Evolutionary conservation across 176 grass and related monocot genomes (phyloP).

Genomic region (Eremochloa ophiuroides): DNA sequence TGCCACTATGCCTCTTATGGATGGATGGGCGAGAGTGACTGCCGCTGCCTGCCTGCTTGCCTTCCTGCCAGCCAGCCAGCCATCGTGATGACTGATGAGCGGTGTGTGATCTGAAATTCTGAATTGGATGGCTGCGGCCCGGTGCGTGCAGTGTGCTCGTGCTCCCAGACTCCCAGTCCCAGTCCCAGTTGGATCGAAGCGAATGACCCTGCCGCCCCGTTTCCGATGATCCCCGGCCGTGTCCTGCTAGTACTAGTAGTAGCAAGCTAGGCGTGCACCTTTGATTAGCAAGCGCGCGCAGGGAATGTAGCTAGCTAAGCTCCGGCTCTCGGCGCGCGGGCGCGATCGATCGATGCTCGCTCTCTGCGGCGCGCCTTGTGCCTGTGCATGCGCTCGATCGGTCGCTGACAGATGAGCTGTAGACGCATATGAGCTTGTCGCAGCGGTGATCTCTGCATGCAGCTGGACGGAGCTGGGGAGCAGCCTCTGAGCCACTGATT

Average conservation of each 20-base stretch:
- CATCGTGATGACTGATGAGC: neutral
- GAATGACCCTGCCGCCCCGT: neutral
- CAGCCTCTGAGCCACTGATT: neutral
- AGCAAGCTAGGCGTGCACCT: too few relatives aligned
- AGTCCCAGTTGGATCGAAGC: too few relatives aligned
- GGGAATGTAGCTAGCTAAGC: neutral
- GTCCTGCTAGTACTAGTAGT: too few relatives aligned
- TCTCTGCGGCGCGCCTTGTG: neutral
- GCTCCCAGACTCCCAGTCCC: too few relatives aligned
- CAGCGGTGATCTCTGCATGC: constrained; percentile 19
- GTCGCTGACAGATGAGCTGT: constrained; percentile 14
- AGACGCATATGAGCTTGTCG: constrained; percentile 28
- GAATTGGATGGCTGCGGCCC: neutral
- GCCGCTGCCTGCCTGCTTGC: neutral
- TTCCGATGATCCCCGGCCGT: neutral
- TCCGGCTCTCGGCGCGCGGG: neutral
- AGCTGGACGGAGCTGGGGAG: neutral
- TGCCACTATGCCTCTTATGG: neutral
- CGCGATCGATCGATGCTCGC: neutral
- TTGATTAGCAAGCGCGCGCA: neutral
- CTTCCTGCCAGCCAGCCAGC: neutral
- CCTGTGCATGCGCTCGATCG: neutral
- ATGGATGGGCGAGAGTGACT: neutral
- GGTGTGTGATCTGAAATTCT: neutral
- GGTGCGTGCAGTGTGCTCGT: neutral